Percentiles rank a stretch among this genome's conserved stretches.
phyloP scores from a whole-genome alignment of 176 grass and related monocot species.

The Tillandsia fasciculata region DNA sequence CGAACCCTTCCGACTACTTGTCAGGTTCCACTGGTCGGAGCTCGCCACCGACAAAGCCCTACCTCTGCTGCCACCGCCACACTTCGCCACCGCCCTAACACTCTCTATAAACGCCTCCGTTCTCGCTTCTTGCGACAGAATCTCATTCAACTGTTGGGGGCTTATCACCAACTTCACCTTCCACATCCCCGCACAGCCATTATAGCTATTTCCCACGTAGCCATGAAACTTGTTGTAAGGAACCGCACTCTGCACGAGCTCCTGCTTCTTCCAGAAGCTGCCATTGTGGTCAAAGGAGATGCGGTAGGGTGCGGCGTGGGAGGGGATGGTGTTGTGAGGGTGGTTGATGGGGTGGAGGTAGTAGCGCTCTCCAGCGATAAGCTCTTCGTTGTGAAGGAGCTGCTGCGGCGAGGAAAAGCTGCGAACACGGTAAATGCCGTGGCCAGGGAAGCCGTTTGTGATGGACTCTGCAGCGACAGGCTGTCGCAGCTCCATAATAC shows the following conservation, averaged over 20 bases:
- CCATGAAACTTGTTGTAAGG: not conserved
- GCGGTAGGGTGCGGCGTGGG: not conserved
- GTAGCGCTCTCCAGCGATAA: not conserved
- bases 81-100: conserved; percentile 1
- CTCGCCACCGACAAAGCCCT: not conserved
- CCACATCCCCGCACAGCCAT: not conserved
- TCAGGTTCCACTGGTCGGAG: conserved; percentile 5
- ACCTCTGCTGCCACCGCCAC: not conserved
- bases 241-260: not conserved
- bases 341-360: not conserved
- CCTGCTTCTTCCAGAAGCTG: not conserved
- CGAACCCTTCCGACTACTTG: not conserved
- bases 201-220: not conserved
- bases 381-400: conserved; percentile 1
- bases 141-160: not conserved
- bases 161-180: conserved; percentile 6
- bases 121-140: not conserved
- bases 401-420: not conserved
- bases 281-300: not conserved
- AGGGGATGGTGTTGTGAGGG: not conserved
- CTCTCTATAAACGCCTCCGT: not conserved
- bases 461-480: conserved; percentile 1
- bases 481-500: not conserved
- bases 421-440: not conserved
- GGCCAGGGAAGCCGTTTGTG: conserved; percentile 3